Conservation (phyloP, 2,329 filamentous ascomycete species). For the Colletotrichum eremochloae region DNA sequence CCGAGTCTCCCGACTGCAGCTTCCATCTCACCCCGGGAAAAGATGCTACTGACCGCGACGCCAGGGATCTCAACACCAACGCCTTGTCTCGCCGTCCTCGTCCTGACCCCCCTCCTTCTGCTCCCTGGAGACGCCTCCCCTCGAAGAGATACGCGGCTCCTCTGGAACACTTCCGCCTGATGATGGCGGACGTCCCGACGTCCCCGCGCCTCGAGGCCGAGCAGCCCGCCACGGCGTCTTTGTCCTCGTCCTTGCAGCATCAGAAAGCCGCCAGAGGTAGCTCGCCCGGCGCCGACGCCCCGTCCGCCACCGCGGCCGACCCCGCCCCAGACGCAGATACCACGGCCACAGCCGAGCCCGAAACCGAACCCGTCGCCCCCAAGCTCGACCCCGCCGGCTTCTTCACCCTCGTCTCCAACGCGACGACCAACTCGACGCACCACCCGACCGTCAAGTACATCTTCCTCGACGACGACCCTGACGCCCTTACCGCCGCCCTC, state of each 20-base stretch:
- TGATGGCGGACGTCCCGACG: conserved; percentile 37
- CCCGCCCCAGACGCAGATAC: background rate
- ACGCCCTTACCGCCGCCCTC: conserved; percentile 77
- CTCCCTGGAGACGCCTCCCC: background rate
- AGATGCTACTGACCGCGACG: conserved; percentile 35
- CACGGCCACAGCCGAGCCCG: background rate
- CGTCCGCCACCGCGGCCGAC: background rate
- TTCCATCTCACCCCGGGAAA: conserved; percentile 13
- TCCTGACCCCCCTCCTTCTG: background rate
- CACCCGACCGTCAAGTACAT: conserved; percentile 93
- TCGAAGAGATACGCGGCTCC: conserved; percentile 2
- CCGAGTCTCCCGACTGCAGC: conserved; percentile 24
- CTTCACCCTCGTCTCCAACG: conserved; percentile 87
- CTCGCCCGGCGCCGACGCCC: background rate
- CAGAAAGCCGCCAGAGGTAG: conserved; percentile 12
- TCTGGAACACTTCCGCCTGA: conserved; percentile 19
- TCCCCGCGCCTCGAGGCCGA: conserved; percentile 32
- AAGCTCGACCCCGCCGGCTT: conserved; percentile 54
- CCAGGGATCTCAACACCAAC: conserved; percentile 9
- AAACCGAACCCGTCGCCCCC: background rate
- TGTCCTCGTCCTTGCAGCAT: conserved; percentile 24
- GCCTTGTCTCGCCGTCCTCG: background rate
- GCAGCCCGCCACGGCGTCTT: conserved; percentile 10
- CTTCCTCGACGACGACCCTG: conserved; percentile 91
- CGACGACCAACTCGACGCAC: conserved; percentile 77